Conservation (phyloP, 2,329 filamentous ascomycete genomes). For the Rutstroemia sp. region DNA sequence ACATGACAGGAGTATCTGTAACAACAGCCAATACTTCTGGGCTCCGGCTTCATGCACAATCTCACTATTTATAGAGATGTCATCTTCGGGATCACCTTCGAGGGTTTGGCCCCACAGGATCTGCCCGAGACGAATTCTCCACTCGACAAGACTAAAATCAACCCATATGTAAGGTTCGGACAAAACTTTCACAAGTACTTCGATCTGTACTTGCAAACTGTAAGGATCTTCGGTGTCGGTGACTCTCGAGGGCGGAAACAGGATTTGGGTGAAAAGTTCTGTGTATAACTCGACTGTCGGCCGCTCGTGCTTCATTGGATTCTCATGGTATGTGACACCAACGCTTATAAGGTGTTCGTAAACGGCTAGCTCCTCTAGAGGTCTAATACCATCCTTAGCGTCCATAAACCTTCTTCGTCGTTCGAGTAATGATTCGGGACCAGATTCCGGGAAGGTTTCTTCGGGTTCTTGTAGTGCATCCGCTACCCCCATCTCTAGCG, state of each 20-base stretch:
- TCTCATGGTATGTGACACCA: conserved; percentile 46
- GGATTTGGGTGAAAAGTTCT: conserved; percentile 52
- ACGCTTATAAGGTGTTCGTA: conserved; percentile 49
- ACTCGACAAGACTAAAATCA: conserved; percentile 67
- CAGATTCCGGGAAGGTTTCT: conserved; percentile 26
- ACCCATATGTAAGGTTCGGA: conserved; percentile 62
- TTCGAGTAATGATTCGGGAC: conserved; percentile 15
- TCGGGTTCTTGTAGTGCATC: conserved; percentile 58
- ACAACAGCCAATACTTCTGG: conserved; percentile 59
- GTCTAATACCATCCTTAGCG: conserved; percentile 35
- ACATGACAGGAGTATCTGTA: conserved; percentile 57
- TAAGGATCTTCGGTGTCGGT: conserved; percentile 52
- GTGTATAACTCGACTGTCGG: conserved; percentile 52
- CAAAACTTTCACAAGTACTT: conserved; percentile 58
- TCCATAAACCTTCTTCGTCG: conserved; percentile 28
- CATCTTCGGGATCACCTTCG: conserved; percentile 43
- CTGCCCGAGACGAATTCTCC: conserved; percentile 66
- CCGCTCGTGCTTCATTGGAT: conserved; percentile 41
- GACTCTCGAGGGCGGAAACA: conserved; percentile 48
- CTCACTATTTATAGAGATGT: conserved; percentile 42
- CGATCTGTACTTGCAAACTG: conserved; percentile 62
- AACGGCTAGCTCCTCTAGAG: conserved; percentile 49
- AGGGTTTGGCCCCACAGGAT: conserved; percentile 56
- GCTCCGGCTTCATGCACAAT: conserved; percentile 45
- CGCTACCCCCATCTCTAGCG: conserved; percentile 56